Conservation (phyloP, 129 eudicot genomes). For the Pseudognaphalium luteoalbum region DNA sequence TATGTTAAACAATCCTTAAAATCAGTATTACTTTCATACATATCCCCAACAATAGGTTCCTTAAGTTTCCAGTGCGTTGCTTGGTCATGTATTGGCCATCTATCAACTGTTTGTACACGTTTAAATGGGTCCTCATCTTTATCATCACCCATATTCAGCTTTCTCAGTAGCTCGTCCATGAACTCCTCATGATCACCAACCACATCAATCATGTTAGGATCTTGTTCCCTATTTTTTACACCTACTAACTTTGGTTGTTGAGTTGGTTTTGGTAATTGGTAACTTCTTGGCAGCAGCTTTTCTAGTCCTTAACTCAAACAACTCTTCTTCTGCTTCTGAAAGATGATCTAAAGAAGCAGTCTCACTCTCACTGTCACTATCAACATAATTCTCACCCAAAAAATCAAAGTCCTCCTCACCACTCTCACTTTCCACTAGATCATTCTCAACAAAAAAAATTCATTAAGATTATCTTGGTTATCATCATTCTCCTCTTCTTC, state of each 20-base stretch:
- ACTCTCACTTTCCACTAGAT: background rate
- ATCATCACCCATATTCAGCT: background rate
- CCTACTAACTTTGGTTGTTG: background rate
- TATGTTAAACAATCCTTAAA: background rate
- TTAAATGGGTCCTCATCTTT: background rate
- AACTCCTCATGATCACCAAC: background rate
- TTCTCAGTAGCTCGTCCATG: background rate
- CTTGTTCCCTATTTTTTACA: background rate
- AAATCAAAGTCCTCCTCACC: background rate
- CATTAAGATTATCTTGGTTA: no score
- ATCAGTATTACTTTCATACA: background rate
- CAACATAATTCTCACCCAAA: background rate
- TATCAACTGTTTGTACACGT: background rate
- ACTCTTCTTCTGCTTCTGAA: background rate
- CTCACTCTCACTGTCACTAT: background rate
- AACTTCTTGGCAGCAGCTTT: background rate
- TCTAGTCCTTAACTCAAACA: background rate
- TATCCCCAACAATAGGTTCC: background rate
- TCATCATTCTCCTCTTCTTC: no score
- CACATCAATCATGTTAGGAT: background rate
- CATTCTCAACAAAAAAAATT: background rate
- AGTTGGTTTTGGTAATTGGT: background rate
- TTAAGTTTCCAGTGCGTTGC: background rate
- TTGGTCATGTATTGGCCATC: background rate
- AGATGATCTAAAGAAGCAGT: background rate